phyloP scores from a whole-genome alignment of 768 basidiomycete genomes.

The Sporobolomyces roseus region DNA sequence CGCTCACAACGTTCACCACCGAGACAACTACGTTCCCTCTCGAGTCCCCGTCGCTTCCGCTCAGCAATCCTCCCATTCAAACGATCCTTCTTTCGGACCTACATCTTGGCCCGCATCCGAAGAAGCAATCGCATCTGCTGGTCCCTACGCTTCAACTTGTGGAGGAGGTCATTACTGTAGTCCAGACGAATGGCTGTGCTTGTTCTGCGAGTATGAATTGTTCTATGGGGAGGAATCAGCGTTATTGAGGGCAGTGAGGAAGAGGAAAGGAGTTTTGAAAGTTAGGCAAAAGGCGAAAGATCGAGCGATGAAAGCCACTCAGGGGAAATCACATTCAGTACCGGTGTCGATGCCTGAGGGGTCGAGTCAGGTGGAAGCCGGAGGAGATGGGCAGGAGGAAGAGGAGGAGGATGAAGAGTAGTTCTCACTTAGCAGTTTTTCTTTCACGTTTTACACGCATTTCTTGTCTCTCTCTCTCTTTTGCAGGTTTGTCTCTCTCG shows the following conservation, averaged over 20 bases:
- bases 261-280: conserved; percentile 71
- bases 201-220: conserved; percentile 85
- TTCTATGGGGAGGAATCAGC: conserved; percentile 79
- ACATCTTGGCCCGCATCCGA: conserved; percentile 38
- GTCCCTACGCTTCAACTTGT: conserved; percentile 25
- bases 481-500: neutral
- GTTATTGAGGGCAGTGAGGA: conserved; percentile 64
- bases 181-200: conserved; percentile 87
- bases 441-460: neutral
- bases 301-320: conserved; percentile 32
- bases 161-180: conserved; percentile 54
- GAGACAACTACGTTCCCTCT: conserved; percentile 88
- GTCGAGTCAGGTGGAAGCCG: neutral
- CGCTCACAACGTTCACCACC: conserved; percentile 90
- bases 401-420: neutral
- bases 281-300: conserved; percentile 51
- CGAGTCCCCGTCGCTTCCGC: conserved; percentile 58
- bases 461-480: neutral
- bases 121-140: conserved; percentile 42
- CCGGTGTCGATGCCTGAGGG: neutral
- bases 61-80: conserved; percentile 56
- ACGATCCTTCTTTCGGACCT: conserved; percentile 54
- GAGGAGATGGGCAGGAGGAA: neutral
- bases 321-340: neutral
- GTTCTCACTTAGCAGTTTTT: neutral